A percentile compares a stretch with the other conserved stretches of the same genome.
phyloP scores from a whole-genome alignment of 1,139 yeast species.

The Protomyces pachydermus region DNA sequence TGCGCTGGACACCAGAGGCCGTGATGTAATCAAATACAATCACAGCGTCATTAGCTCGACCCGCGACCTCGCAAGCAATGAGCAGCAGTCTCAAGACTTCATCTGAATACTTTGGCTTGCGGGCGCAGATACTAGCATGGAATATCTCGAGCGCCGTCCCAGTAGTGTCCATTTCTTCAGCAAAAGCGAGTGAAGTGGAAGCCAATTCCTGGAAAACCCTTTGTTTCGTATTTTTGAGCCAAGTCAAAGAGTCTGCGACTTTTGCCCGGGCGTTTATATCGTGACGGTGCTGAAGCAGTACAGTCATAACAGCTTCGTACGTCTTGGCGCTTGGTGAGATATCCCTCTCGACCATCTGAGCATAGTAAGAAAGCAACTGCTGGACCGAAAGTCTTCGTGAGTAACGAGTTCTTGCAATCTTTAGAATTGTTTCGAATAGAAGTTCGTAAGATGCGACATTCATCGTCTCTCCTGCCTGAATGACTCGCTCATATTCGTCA shows the following conservation, averaged over 20 bases:
- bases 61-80: background rate
- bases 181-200: background rate
- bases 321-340: slow-evolving; percentile 5
- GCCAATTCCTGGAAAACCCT: background rate
- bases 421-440: background rate
- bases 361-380: slow-evolving; percentile 1
- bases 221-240: slow-evolving; percentile 4
- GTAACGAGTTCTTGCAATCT: background rate
- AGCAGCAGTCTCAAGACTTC: slow-evolving; percentile 1
- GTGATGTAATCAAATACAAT: slow-evolving; percentile 4
- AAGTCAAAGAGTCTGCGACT: background rate
- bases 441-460: slow-evolving; percentile 1
- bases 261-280: background rate
- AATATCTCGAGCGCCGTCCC: slow-evolving; percentile 8
- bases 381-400: background rate
- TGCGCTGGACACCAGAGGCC: background rate
- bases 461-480: background rate
- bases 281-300: background rate
- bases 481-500: background rate
- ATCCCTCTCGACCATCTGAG: slow-evolving; percentile 11
- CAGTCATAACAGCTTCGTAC: background rate
- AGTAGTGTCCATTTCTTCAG: background rate
- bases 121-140: slow-evolving; percentile 1
- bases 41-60: slow-evolving; percentile 6
- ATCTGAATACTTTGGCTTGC: background rate